Conservation (phyloP, 2,329 filamentous ascomycete species). For the Fusarium transvaalense region DNA sequence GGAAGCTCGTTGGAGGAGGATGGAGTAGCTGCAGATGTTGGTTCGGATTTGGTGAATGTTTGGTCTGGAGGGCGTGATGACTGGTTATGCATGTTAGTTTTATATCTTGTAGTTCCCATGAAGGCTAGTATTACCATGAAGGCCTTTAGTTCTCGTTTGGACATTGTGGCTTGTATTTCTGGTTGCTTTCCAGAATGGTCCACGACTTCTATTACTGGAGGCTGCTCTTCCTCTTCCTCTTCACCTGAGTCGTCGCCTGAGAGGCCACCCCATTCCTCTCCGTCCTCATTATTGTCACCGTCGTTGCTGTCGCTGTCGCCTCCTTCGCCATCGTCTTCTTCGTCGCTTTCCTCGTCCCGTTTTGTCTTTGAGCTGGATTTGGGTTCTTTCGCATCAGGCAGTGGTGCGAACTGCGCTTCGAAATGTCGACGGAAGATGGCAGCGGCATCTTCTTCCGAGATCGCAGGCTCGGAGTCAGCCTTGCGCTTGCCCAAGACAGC, state of each 20-base stretch:
- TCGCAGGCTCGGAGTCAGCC: slow-evolving; percentile 46
- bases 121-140: slow-evolving; percentile 72
- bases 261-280: slow-evolving; percentile 49
- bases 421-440: slow-evolving; percentile 87
- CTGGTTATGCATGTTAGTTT: slow-evolving; percentile 32
- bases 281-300: slow-evolving; percentile 37
- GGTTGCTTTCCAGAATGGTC: slow-evolving; percentile 65
- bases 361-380: slow-evolving; percentile 48
- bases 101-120: background rate
- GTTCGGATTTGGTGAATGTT: slow-evolving; percentile 38
- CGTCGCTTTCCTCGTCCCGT: slow-evolving; percentile 43
- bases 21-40: slow-evolving; percentile 38
- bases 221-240: slow-evolving; percentile 44
- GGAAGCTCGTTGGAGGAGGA: slow-evolving; percentile 55
- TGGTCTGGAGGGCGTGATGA: slow-evolving; percentile 65
- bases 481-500: slow-evolving; percentile 65
- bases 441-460: slow-evolving; percentile 68
- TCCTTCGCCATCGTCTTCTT: slow-evolving; percentile 55
- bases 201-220: slow-evolving; percentile 67
- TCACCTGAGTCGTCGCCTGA: slow-evolving; percentile 44
- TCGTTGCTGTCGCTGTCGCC: slow-evolving; percentile 46
- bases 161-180: slow-evolving; percentile 61
- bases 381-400: slow-evolving; percentile 58
- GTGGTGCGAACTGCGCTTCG: slow-evolving; percentile 86
- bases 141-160: slow-evolving; percentile 78